Base-by-base conservation (phyloP, 768 basidiomycete genomes). In the Guyanaporus albipodus region DNA sequence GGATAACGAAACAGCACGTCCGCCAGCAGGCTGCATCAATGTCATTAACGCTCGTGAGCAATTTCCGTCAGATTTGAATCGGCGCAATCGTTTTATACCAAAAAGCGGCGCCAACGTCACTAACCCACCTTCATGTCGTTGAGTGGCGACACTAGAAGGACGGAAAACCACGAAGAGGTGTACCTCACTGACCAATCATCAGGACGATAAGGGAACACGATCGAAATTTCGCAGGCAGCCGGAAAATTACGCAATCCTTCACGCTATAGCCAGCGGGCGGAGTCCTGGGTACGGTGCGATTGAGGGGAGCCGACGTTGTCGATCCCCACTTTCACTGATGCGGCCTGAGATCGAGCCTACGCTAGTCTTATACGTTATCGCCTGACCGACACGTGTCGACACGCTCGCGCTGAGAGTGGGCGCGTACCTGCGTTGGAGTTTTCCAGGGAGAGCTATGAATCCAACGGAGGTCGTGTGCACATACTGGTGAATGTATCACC, bases 61-160 rank as follows among this genome's bases (percentile, higher is more conserved):
- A 61, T 61, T 53, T 61, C 61, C 61, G 60, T 47, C 21, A 36
- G 32, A 57, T 54, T 52, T 40, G 47, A n/a, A 50, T 54, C 58
- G 58, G 55, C 57, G 61, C 48, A 54, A 54, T 26, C 33, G 42
- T 21, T 34, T 44, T 49, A 49, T 43, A 49, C 28, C 39, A 32
- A 45, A 50, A 42, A 28, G 38, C 35, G 33, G 41, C 24, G 29
- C 28, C 33, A 48, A 55, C 43, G 47, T 51, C 47, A 55, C 49
- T 18, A 10, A 21, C 38, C 39, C 45, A 46, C 42, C 32, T 41
- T 51, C 44, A 48, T 51, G 41, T 38, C 22, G 32, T 38, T 19
- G 34, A 29, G 8, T 21, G 53, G 33, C 34, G 40, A 38, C 21
- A 2, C 35, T 32, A 15, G 31, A 43, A 9, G 33, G 42, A 26